phyloP scores from a whole-genome alignment of 73 alveolate species.

The Breviolum minutum region DNA sequence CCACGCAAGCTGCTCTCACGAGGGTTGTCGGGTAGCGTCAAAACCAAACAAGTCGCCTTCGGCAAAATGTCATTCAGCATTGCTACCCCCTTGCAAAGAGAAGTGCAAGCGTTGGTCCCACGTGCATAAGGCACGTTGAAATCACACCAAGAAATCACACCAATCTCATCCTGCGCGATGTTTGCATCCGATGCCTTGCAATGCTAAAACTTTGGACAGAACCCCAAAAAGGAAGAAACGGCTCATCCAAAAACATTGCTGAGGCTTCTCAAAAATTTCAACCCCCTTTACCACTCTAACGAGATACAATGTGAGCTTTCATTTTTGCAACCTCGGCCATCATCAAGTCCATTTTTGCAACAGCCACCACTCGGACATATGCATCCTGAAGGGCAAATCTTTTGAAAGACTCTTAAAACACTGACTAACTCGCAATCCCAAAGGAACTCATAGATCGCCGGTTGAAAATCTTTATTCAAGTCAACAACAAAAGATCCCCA shows the following conservation, averaged over 20 bases:
- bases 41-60: not conserved
- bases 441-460: no score
- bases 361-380: not conserved
- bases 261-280: no score
- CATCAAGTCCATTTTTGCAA: slow-evolving; percentile 14
- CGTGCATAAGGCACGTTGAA: not conserved
- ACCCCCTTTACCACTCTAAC: not conserved
- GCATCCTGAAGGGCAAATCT: not conserved
- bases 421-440: no score
- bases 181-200: not conserved
- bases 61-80: not conserved
- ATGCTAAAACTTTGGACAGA: not conserved
- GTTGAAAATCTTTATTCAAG: no score
- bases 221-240: not conserved
- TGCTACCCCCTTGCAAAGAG: not conserved
- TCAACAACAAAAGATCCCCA: no score
- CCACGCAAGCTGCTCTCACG: not conserved
- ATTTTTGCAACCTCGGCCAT: slow-evolving; percentile 14
- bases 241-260: not conserved
- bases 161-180: not conserved
- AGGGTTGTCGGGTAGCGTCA: not conserved
- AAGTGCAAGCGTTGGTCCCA: not conserved
- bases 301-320: not conserved
- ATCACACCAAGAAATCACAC: not conserved
- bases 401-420: not conserved